phyloP scores from a whole-genome alignment of 2,329 filamentous ascomycete species.

The Hymenoscyphus repandus region DNA sequence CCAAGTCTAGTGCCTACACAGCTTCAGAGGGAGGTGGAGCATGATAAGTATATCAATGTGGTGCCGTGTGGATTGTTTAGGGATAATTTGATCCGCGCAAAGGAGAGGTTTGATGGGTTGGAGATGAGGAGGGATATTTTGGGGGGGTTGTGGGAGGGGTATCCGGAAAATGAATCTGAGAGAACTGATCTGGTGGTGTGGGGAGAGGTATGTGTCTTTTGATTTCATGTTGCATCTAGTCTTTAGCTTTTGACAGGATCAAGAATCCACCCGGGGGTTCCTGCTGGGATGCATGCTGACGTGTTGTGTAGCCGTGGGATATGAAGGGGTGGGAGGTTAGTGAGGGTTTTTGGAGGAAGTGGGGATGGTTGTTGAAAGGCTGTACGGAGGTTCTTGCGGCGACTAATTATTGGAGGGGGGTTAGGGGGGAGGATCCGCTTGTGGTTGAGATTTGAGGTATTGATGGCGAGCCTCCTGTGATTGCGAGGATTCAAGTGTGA shows the following conservation, averaged over 20 bases:
- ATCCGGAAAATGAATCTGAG: too few relatives aligned
- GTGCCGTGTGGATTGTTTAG: slow-evolving; percentile 9
- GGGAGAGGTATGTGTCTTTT: too few relatives aligned
- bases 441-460: not conserved
- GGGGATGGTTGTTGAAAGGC: slow-evolving; percentile 36
- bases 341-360: slow-evolving; percentile 39
- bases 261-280: too few relatives aligned
- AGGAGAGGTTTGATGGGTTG: not conserved
- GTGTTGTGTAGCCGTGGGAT: slow-evolving; percentile 39
- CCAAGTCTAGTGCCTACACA: not conserved
- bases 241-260: too few relatives aligned
- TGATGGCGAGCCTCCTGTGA: too few relatives aligned
- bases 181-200: too few relatives aligned
- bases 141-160: too few relatives aligned
- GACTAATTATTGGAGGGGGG: slow-evolving; percentile 32
- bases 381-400: slow-evolving; percentile 34
- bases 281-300: not conserved
- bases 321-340: slow-evolving; percentile 42
- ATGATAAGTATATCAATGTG: slow-evolving; percentile 4
- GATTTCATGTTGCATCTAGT: too few relatives aligned
- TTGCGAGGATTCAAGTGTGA: too few relatives aligned
- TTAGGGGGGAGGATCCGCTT: slow-evolving; percentile 6
- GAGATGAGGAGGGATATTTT: too few relatives aligned
- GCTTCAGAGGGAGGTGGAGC: slow-evolving; percentile 7
- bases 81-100: slow-evolving; percentile 2